Conservation (phyloP, 441 rosid species). For the Metrosideros polymorpha region DNA sequence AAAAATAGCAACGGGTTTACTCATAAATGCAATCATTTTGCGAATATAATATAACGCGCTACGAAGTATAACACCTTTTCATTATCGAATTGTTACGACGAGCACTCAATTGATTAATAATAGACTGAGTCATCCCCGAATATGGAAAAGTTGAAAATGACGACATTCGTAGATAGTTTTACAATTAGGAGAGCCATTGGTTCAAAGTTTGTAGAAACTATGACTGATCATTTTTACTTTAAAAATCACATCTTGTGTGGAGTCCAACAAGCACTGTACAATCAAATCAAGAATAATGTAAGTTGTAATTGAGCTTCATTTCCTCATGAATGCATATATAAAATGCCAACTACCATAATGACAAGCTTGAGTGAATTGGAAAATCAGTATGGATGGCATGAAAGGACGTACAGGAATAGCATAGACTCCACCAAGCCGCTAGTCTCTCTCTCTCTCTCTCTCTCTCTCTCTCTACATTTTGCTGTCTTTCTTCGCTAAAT, state of each 20-base stretch:
- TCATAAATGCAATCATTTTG: too few relatives aligned
- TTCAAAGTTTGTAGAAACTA: too few relatives aligned
- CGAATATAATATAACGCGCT: too few relatives aligned
- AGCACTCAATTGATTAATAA: neutral
- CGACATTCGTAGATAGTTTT: neutral
- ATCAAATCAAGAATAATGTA: neutral
- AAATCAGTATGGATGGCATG: neutral
- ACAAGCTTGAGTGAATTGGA: neutral
- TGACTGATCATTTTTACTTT: too few relatives aligned
- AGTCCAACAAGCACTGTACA: neutral
- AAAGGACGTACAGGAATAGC: neutral
- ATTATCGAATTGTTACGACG: neutral
- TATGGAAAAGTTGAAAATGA: neutral
- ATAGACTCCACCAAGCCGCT: neutral
- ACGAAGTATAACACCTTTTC: too few relatives aligned
- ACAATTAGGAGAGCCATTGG: neutral
- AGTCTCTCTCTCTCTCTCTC: accelerated
- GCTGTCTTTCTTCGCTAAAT: neutral
- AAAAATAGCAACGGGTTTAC: neutral
- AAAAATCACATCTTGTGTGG: neutral
- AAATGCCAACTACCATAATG: neutral
- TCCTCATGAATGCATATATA: neutral
- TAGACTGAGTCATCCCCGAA: neutral
- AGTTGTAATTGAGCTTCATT: neutral
- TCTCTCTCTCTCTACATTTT: neutral